Evolutionary conservation across 2,329 filamentous ascomycete species (phyloP), one percentile per base, ranked within the genome.

Genomic region (Orbilia quercus): DNA sequence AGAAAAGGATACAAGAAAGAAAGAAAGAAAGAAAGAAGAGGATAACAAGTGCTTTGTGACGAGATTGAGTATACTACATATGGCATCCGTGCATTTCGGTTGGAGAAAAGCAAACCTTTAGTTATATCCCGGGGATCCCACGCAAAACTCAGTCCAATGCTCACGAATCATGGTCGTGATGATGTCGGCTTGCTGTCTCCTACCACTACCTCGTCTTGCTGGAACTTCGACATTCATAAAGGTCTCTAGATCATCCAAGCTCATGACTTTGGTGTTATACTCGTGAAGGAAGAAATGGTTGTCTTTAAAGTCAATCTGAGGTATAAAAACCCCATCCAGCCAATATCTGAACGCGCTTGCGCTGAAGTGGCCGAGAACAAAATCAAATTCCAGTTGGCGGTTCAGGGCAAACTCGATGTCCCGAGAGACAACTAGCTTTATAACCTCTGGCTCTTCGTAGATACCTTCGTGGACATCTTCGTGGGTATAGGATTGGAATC

Each of bases 371-470:
- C 69, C 69, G 34, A 66, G 22, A 25, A 40, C 1, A 36, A 73
- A 73, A n/a, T 3, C 12, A 25, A 66, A 73, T 2, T 66, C 54
- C 9, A 73, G 5, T 22, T 73, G 54, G 18, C 69, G 69, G 16
- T 73, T 66, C n/a, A 73, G 47, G 0, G 60, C 31, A 40, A 73
- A 65, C 16, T 73, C 69, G 12, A 66, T 73, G 45, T 66, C 60
- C 6, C 69, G 69, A 7, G 60, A 66, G 18, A 73, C 55, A 0
- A 36, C 45, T 4, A 73, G 50, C 7, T 54, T 60, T 1, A 66
- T n/a, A 2, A 54, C 47, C 6, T n/a, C 9, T 42, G 40, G 44
- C 16, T 45, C 42, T n/a, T 36, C 60, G 2, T 11, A 1, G n/a
- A 23, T 16, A 42, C 40, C 25, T 9, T 40, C 20, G 18, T 66